Percentiles rank a stretch among this genome's conserved stretches.
Evolutionary conservation across 2,329 filamentous ascomycete genomes (phyloP).

Genomic region (Diaporthe citriasiana): DNA sequence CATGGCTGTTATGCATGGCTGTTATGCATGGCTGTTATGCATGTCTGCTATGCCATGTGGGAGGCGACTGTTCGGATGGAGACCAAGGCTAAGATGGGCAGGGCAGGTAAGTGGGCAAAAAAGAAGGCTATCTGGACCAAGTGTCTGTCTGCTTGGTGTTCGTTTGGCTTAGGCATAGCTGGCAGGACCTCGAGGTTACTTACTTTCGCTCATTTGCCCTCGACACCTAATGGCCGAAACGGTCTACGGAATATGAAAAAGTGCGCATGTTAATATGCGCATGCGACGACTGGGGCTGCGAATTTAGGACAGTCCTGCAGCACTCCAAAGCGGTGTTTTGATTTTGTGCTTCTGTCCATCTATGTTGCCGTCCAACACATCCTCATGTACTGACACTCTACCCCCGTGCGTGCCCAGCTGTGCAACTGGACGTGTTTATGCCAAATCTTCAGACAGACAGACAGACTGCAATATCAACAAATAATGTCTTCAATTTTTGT

Average conservation of each 20-base stretch:
- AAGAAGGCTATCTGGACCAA: background rate
- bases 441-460: background rate
- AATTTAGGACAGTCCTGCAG: background rate
- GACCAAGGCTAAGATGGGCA: background rate
- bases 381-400: too few relatives aligned
- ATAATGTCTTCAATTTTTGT: background rate
- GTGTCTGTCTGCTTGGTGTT: too few relatives aligned
- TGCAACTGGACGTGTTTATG: background rate
- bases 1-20: background rate
- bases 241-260: too few relatives aligned
- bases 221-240: background rate
- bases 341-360: background rate
- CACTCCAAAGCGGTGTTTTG: background rate
- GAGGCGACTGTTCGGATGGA: fast-evolving
- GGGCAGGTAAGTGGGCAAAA: background rate
- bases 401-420: too few relatives aligned
- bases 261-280: background rate
- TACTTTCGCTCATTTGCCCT: background rate
- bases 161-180: background rate
- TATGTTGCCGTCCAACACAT: background rate
- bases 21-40: background rate
- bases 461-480: background rate
- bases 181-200: background rate
- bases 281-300: background rate
- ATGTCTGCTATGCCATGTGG: background rate